Conservation (phyloP, 78 protist species). For the Diacronema lutheri region DNA sequence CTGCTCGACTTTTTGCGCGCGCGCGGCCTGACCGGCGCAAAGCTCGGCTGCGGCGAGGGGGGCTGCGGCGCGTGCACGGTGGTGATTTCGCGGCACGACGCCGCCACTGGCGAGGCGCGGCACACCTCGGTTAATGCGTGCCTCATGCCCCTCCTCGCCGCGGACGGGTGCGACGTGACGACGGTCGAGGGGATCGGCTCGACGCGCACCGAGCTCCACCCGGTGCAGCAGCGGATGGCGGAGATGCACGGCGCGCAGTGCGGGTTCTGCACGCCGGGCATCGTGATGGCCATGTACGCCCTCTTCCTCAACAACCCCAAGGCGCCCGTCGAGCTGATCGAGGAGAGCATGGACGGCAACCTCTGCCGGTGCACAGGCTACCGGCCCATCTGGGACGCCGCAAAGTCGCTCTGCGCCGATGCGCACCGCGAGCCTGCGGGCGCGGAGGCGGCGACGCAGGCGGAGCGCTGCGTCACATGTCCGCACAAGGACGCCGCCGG, state of each 20-base stretch:
- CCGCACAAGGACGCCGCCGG: not conserved
- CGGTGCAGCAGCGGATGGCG: not conserved
- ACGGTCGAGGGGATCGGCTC: conserved; percentile 47
- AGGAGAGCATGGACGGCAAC: conserved; percentile 20
- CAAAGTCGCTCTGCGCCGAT: conserved; percentile 6
- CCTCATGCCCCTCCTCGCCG: conserved; percentile 5
- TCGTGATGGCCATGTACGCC: conserved; percentile 7
- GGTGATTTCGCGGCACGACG: conserved; percentile 43
- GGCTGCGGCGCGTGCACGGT: conserved; percentile 96
- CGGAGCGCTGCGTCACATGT: too few species aligned
- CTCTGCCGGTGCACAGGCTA: conserved; percentile 46
- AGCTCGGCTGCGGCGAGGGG: conserved; percentile 91
- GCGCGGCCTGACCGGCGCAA: conserved; percentile 75
- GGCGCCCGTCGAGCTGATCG: not conserved
- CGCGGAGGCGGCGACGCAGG: too few species aligned
- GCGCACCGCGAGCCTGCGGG: not conserved
- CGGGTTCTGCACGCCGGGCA: conserved; percentile 39
- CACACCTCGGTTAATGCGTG: conserved; percentile 13
- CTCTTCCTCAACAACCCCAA: not conserved
- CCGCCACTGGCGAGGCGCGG: not conserved
- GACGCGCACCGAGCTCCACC: not conserved
- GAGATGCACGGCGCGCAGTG: conserved; percentile 30
- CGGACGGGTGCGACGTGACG: conserved; percentile 4
- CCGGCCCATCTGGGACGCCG: conserved; percentile 46
- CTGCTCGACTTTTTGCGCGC: conserved; percentile 1